phyloP scores from a whole-genome alignment of 129 eudicot genomes.

The Flaveria brownii region DNA sequence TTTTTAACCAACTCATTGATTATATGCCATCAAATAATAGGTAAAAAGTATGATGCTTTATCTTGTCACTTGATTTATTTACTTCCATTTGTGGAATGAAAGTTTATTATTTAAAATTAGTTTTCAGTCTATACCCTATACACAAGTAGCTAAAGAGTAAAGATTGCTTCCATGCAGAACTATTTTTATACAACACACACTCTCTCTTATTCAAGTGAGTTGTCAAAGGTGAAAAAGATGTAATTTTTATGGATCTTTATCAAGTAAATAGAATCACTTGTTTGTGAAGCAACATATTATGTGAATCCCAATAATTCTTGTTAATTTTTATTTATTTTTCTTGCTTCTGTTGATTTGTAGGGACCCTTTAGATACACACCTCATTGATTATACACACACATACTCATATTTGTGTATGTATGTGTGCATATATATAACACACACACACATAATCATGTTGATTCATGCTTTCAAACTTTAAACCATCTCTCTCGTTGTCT shows the following conservation, averaged over 20 bases:
- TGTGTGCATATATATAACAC: constrained; percentile 2
- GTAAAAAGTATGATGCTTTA: constrained; percentile 34
- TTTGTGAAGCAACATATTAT: constrained; percentile 42
- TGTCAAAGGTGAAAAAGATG: constrained; percentile 42
- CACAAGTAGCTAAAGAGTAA: constrained; percentile 37
- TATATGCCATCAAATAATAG: neutral
- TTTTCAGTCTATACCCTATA: constrained; percentile 61
- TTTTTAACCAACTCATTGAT: constrained; percentile 41
- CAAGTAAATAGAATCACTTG: constrained; percentile 41
- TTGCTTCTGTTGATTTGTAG: constrained; percentile 32
- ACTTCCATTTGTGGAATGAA: constrained; percentile 47
- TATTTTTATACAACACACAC: neutral
- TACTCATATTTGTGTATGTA: neutral
- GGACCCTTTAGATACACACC: constrained; percentile 13
- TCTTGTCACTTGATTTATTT: constrained; percentile 41
- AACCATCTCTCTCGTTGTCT: constrained; percentile 23
- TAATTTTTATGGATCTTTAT: constrained; percentile 2
- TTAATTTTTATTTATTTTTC: constrained; percentile 18
- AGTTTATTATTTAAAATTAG: constrained; percentile 26
- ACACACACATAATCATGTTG: constrained; percentile 16
- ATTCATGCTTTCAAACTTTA: constrained; percentile 25
- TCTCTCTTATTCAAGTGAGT: constrained; percentile 35
- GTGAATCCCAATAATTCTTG: constrained; percentile 31
- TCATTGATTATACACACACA: neutral
- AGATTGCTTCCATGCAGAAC: constrained; percentile 39